phyloP scores from a whole-genome alignment of 805 yeast species.

The Yarrowia sp. region DNA sequence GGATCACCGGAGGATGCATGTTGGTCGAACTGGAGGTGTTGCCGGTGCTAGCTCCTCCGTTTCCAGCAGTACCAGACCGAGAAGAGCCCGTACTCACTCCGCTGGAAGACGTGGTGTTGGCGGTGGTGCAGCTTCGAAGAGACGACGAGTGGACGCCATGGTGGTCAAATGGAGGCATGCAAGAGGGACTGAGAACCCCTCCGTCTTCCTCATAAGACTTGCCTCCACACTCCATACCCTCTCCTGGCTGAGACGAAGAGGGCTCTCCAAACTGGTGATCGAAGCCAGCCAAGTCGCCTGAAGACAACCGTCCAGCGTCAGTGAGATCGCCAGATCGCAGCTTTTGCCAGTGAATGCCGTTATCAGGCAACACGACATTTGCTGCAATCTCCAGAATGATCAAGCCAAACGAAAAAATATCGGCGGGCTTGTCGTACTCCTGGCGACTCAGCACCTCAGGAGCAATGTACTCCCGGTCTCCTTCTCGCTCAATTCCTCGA shows the following conservation, averaged over 20 bases:
- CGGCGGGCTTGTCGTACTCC: slow-evolving; percentile 89
- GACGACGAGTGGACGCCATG: slow-evolving; percentile 15
- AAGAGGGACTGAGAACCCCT: slow-evolving; percentile 19
- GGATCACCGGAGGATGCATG: slow-evolving; percentile 45
- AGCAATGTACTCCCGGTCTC: slow-evolving; percentile 96
- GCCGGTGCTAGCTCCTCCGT: slow-evolving; percentile 27
- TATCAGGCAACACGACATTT: slow-evolving; percentile 91
- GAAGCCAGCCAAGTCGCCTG: slow-evolving; percentile 60
- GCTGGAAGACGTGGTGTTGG: slow-evolving; percentile 17
- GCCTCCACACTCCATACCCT: neutral
- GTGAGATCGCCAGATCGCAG: slow-evolving; percentile 92
- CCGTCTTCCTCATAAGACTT: slow-evolving; percentile 23
- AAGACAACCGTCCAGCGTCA: slow-evolving; percentile 84
- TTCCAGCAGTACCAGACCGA: slow-evolving; percentile 23
- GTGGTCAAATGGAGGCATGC: slow-evolving; percentile 32
- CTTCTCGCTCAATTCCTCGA: slow-evolving; percentile 82
- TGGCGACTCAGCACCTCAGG: slow-evolving; percentile 90
- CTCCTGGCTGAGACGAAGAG: neutral
- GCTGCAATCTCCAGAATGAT: slow-evolving; percentile 96
- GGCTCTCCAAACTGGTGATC: slow-evolving; percentile 29
- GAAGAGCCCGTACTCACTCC: slow-evolving; percentile 13
- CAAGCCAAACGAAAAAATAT: slow-evolving; percentile 90
- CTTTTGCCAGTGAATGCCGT: slow-evolving; percentile 96
- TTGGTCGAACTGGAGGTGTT: slow-evolving; percentile 20
- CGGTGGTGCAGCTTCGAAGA: slow-evolving; percentile 19